Evolutionary conservation across 108 stramenopile genomes (phyloP), one percentile per base, ranked within the genome.

Genomic region (Nannochloropsis salina): DNA sequence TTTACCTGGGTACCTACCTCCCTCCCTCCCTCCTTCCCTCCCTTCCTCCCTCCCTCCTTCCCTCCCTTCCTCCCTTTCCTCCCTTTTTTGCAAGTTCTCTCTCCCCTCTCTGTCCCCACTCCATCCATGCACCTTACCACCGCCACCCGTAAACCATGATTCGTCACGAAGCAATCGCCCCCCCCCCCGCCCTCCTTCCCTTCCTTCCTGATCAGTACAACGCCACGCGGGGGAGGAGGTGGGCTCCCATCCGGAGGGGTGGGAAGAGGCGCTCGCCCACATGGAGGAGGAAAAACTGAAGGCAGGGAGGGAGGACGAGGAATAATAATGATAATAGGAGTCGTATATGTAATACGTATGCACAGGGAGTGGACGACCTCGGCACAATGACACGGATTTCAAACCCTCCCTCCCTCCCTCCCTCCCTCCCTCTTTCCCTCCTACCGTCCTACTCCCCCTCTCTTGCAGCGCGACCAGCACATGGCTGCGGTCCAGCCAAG

Each of bases 141-240:
- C 40, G 9, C 81, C 81, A 9, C 9, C 41, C 41, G 9, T 81
- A 99, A 90, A 92, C 93, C 44, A 95, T 97, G 83, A 12, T 51
- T 51, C 12, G 9, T 51, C 47, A 11, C 10, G 12, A 11, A 12
- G 9, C 12, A 51, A 11, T 51, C 47, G 12, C 12, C 47, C 47
- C 47, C 47, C 12, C 47, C 47, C 47, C 47, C 47, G 10, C 47
- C 47, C 47, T 51, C 47, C 47, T 12, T 51, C 47, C 47, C 47
- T 51, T 12, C 47, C 47, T 51, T 12, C 12, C 47, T 51, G 20
- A 74, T 15, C 61, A n/a, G 20, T n/a, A 74, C 61, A n/a, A 74
- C 61, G n/a, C 2, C 61, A 74, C 61, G n/a, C 61, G 3, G n/a
- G 20, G 1, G 61, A 74, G 3, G 61, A 74, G 3, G n/a, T 74